Percentiles rank a stretch among this genome's conserved stretches.
These are phyloP conservation scores for Monosporozyma solicola DNA, from an alignment of 805 yeast species.

Conservation along the genomic window DNA sequence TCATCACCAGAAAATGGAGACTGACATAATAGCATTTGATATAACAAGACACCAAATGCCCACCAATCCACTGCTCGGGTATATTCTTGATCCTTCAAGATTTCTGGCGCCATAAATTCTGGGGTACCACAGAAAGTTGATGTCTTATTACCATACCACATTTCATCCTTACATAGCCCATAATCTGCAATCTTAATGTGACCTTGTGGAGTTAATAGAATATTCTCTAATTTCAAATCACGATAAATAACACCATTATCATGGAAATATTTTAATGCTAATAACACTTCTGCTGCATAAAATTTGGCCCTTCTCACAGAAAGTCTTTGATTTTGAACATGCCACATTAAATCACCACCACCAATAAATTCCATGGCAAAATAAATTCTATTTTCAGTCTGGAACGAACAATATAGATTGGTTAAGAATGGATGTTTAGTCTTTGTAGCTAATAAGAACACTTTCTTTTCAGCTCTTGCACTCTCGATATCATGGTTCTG, in stretches of 20 bases:
- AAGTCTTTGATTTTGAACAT: conserved; percentile 85
- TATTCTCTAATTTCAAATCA: conserved; percentile 92
- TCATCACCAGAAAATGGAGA: conserved; percentile 97
- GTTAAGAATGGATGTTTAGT: conserved; percentile 90
- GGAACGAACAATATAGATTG: conserved; percentile 90
- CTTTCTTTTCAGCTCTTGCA: conserved; percentile 89
- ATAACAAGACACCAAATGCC: conserved; percentile 95
- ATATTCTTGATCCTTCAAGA: conserved; percentile 83
- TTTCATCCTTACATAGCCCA: conserved; percentile 91
- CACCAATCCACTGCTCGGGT: conserved; percentile 98
- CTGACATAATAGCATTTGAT: conserved; percentile 93
- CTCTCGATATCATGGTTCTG: conserved; percentile 96
- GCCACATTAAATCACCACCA: conserved; percentile 99
- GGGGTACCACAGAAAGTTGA: conserved; percentile 98
- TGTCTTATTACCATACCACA: conserved; percentile 80
- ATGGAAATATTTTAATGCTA: conserved; percentile 88
- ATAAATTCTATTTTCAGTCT: conserved; percentile 93
- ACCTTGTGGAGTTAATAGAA: conserved; percentile 78
- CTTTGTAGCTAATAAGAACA: conserved; percentile 71
- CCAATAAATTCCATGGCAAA: conserved; percentile 97
- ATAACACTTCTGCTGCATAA: conserved; percentile 91
- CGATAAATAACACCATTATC: conserved; percentile 94
- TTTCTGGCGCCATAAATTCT: conserved; percentile 98
- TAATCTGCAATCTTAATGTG: conserved; percentile 96
- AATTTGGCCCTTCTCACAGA: conserved; percentile 90